phyloP scores from a whole-genome alignment of 257 asterid genomes.

The Oldenlandia corymbosa region DNA sequence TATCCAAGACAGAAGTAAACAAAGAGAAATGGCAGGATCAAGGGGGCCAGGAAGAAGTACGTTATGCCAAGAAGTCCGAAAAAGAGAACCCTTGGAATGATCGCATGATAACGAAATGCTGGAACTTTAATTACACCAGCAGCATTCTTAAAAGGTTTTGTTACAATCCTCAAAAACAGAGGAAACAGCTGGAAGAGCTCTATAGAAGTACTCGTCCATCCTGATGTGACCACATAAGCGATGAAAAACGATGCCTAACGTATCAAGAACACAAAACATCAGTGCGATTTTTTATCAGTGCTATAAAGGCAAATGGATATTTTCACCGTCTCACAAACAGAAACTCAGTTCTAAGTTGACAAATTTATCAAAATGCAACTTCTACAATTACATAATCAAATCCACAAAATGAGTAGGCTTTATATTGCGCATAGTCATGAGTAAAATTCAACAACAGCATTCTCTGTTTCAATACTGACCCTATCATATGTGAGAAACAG shows the following conservation, averaged over 20 bases:
- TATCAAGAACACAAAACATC: background rate
- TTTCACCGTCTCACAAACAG: background rate
- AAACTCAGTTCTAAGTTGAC: background rate
- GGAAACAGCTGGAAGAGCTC: constrained; percentile 74
- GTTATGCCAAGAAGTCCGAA: constrained; percentile 47
- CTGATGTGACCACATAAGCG: constrained; percentile 81
- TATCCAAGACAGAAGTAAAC: constrained; percentile 74
- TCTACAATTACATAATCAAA: background rate
- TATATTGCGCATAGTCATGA: background rate
- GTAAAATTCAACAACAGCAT: background rate
- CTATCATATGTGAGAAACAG: background rate
- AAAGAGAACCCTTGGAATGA: constrained; percentile 70
- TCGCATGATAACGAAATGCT: constrained; percentile 77
- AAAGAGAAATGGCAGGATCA: constrained; percentile 71
- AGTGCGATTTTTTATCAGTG: background rate
- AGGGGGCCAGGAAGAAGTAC: constrained; percentile 67
- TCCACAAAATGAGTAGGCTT: background rate
- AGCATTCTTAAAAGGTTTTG: constrained; percentile 34
- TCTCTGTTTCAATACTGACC: background rate
- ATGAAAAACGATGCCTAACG: constrained; percentile 82
- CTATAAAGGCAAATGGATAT: background rate
- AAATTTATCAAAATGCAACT: background rate
- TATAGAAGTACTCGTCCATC: constrained; percentile 80
- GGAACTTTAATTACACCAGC: constrained; percentile 40
- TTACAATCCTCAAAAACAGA: constrained; percentile 51